phyloP scores from a whole-genome alignment of 495 filamentous ascomycete species.

The Tuber microsphaerosporum region DNA sequence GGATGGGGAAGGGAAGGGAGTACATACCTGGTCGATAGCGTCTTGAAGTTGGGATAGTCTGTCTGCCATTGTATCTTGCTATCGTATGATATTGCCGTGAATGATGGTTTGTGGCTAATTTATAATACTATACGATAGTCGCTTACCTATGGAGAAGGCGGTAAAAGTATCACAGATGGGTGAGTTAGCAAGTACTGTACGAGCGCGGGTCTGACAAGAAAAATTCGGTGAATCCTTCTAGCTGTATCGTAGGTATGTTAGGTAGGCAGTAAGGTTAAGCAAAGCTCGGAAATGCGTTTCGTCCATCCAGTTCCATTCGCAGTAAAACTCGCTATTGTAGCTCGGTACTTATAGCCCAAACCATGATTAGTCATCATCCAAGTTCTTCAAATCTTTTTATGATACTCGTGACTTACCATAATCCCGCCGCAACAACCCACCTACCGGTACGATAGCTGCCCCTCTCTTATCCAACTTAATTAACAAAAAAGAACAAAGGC shows the following conservation, averaged over 20 bases:
- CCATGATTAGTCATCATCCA: background rate
- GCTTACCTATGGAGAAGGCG: background rate
- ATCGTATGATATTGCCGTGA: background rate
- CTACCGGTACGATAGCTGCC: background rate
- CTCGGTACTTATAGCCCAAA: background rate
- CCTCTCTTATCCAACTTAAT: background rate
- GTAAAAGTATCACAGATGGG: background rate
- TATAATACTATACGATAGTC: background rate
- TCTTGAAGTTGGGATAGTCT: slow-evolving; percentile 90
- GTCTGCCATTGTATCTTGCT: slow-evolving; percentile 62
- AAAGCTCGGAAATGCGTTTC: background rate
- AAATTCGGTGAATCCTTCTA: too few species aligned
- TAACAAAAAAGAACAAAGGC: background rate
- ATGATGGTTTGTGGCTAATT: slow-evolving; percentile 1
- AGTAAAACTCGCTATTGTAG: background rate
- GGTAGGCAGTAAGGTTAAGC: background rate
- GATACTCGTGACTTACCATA: too few species aligned
- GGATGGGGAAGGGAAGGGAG: background rate
- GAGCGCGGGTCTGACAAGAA: background rate
- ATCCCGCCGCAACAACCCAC: background rate
- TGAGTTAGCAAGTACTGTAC: background rate
- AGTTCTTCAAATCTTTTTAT: background rate
- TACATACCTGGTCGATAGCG: slow-evolving; percentile 85
- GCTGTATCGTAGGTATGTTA: too few species aligned
- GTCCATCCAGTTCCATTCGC: background rate